phyloP scores from a whole-genome alignment of 108 stramenopile genomes.

The Poteriospumella lacustris region DNA sequence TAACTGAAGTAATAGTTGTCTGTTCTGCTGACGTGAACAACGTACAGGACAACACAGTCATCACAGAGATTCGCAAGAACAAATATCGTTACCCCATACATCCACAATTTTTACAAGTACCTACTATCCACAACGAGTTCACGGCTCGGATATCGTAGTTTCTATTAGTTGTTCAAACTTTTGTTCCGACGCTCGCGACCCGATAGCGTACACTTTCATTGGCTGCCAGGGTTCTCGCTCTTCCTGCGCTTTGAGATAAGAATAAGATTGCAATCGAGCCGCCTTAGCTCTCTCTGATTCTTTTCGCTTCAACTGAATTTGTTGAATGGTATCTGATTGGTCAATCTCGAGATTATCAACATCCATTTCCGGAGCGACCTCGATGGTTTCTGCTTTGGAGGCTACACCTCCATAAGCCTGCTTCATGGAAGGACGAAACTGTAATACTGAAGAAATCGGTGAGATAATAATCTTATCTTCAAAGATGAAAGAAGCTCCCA shows the following conservation, averaged over 20 bases:
- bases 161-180: too few relatives aligned
- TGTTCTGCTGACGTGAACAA: too few relatives aligned
- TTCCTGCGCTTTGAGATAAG: neutral
- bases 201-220: neutral
- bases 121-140: too few relatives aligned
- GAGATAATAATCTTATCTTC: neutral
- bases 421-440: neutral
- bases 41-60: too few relatives aligned
- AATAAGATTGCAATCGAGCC: conserved; percentile 11
- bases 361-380: neutral
- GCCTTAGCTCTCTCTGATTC: conserved; percentile 1
- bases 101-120: too few relatives aligned
- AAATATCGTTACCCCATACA: too few relatives aligned
- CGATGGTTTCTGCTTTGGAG: neutral
- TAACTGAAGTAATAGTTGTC: too few relatives aligned
- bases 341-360: neutral
- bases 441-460: neutral
- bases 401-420: neutral
- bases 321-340: neutral
- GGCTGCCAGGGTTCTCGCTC: neutral
- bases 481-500: neutral
- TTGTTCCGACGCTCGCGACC: too few relatives aligned
- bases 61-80: too few relatives aligned
- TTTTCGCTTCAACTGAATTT: neutral
- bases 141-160: too few relatives aligned